Evolutionary conservation across 805 yeast species (phyloP).

Genomic region (Teunomyces stri): DNA sequence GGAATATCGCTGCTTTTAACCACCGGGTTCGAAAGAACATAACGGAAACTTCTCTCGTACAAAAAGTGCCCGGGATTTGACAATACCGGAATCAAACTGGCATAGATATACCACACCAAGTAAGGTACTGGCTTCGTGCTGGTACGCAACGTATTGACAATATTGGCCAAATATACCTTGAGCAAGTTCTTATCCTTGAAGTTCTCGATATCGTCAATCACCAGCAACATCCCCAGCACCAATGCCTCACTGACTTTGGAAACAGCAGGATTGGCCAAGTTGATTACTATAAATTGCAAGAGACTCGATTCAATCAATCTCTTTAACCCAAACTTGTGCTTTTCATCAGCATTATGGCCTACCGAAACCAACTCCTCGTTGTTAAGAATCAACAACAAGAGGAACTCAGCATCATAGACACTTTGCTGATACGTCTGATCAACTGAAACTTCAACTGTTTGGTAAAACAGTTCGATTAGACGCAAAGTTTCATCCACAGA

Average conservation of each 20-base stretch:
- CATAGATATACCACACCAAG: slow-evolving; percentile 52
- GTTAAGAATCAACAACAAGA: slow-evolving; percentile 58
- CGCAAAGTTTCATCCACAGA: slow-evolving; percentile 16
- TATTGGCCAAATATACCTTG: slow-evolving; percentile 51
- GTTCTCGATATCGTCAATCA: slow-evolving; percentile 33
- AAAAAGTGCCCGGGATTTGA: slow-evolving; percentile 70
- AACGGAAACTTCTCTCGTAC: slow-evolving; percentile 68
- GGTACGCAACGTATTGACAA: slow-evolving; percentile 35
- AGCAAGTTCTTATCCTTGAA: slow-evolving; percentile 59
- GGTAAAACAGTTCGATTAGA: slow-evolving; percentile 24
- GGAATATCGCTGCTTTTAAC: slow-evolving; percentile 45
- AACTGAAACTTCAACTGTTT: slow-evolving; percentile 12
- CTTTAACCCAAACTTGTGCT: slow-evolving; percentile 47
- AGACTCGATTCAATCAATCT: slow-evolving; percentile 56
- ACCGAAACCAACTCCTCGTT: slow-evolving; percentile 58
- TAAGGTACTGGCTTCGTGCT: slow-evolving; percentile 33
- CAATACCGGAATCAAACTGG: slow-evolving; percentile 56
- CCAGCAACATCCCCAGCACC: slow-evolving; percentile 42
- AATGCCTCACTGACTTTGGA: slow-evolving; percentile 42
- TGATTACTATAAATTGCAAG: slow-evolving; percentile 48
- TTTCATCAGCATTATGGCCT: slow-evolving; percentile 21
- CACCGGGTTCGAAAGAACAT: slow-evolving; percentile 57
- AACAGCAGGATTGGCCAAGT: slow-evolving; percentile 37
- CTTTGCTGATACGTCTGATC: slow-evolving; percentile 24
- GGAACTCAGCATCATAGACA: slow-evolving; percentile 68